Base-by-base conservation (phyloP, 192 early-diverging fungal genomes). In the Anaeromyces robustus region DNA sequence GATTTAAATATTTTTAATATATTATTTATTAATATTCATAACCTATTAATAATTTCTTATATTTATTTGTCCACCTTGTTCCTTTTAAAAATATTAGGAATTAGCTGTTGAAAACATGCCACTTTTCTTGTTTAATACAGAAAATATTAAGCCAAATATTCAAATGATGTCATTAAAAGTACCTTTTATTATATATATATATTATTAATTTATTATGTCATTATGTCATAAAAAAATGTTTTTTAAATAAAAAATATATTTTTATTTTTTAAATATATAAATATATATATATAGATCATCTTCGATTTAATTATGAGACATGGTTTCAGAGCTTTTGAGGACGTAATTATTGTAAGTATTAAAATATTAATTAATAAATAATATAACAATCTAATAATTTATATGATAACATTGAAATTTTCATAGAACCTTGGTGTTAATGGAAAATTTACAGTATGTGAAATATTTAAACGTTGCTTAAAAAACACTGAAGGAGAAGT, bases 21-120 rank as follows among this genome's bases (percentile, higher is more conserved):
- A n/a, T n/a, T n/a, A n/a, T n/a, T n/a, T n/a, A n/a, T n/a, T n/a
- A n/a, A n/a, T n/a, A n/a, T n/a, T n/a, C n/a, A n/a, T n/a, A n/a
- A n/a, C n/a, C n/a, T n/a, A n/a, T n/a, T n/a, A n/a, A n/a, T n/a
- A n/a, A n/a, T n/a, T n/a, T n/a, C n/a, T n/a, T n/a, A n/a, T n/a
- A n/a, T n/a, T n/a, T n/a, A n/a, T n/a, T n/a, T n/a, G n/a, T n/a
- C n/a, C n/a, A n/a, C n/a, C n/a, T n/a, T n/a, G n/a, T n/a, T n/a
- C n/a, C 77, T 30, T 22, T 77, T 81, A 19, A 30, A 29, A 32
- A 32, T 77, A 77, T 14, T 68, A 92, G 87, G 86, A 82, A 19
- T 84, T 97, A 68, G 94, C 93, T 1, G 81, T 90, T 29, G 90
- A 92, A 80, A 95, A 96, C 78, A 81, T 93, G 29, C 82, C 85